Base-by-base conservation (phyloP, 371 early-diverging fungal genomes). In the Coemansia sp. region DNA sequence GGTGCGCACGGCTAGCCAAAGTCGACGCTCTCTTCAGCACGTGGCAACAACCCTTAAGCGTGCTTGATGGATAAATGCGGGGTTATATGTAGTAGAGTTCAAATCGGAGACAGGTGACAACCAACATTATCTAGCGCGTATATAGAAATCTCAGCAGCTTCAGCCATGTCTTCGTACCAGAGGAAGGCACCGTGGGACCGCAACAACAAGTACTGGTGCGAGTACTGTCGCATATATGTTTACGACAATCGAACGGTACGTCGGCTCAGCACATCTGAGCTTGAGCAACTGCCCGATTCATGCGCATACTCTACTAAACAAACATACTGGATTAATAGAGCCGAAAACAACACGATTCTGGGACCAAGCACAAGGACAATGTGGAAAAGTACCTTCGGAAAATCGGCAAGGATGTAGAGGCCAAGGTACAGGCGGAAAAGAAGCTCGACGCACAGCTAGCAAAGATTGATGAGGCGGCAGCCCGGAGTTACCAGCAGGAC, bases 351-450 rank as follows among this genome's bases (percentile, higher is more conserved):
- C 85, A 84, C 59, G 83, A 84, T 50, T 63, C 48, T 14, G 85
- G 85, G n/a, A 60, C 68, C 20, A 83, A 82, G 57, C 85, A 84
- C 79, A 84, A 82, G 65, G 81, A 78, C 32, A 81, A 76, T 62
- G 79, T 83, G 2, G 78, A 79, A 61, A 69, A 61, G 55, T 82
- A 75, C 49, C 45, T 84, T 49, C 77, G 79, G 13, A 76, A 81
- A 49, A 74, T 81, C 20, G 68, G 73, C 14, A 82, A 80, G 51
- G 53, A 47, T 5, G 48, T 63, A 5, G 57, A 67, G 31, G 63
- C 70, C 8, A 68, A 48, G 50, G 36, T 14, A 7, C 16, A 54
- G 5, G 65, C 63, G 5, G 65, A 73, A 7, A 47, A 36, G 13
- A 43, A 56, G 55, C 53, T 73, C 41, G 38, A 47, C 16, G 35